These are phyloP conservation scores for Cyclotella sp. DNA, from an alignment of 108 stramenopile species.

Conservation along the genomic window DNA sequence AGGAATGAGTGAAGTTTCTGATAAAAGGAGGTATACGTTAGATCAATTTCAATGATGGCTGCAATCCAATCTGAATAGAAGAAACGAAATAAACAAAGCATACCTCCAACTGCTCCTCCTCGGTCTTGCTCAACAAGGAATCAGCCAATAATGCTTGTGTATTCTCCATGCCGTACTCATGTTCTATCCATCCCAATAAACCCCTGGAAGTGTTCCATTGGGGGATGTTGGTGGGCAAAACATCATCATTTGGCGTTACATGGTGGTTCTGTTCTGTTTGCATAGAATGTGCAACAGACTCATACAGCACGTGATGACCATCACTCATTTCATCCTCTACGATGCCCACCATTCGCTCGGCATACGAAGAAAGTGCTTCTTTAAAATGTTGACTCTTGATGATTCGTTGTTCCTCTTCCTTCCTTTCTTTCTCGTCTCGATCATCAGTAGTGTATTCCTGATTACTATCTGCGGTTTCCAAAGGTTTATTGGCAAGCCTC, in stretches of 20 bases:
- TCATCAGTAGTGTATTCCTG: background rate
- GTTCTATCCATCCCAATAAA: constrained; percentile 54
- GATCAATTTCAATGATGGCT: background rate
- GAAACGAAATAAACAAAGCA: background rate
- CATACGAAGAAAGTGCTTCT: constrained; percentile 50
- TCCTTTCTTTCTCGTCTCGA: background rate
- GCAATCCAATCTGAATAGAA: background rate
- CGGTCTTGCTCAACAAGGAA: constrained; percentile 27
- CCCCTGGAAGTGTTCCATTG: constrained; percentile 20
- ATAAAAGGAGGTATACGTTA: background rate
- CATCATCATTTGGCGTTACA: background rate
- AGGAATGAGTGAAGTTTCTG: constrained; percentile 55
- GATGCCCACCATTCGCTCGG: constrained; percentile 56
- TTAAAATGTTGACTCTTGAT: constrained; percentile 26
- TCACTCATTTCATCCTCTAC: constrained; percentile 61
- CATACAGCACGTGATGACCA: constrained; percentile 3
- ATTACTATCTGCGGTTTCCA: constrained; percentile 17
- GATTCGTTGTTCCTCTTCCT: constrained; percentile 3
- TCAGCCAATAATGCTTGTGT: constrained; percentile 39
- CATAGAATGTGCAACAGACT: background rate
- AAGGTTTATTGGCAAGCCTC: background rate
- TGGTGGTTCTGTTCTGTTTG: background rate
- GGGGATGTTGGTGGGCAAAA: background rate
- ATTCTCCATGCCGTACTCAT: constrained; percentile 55
- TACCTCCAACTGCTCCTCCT: constrained; percentile 50